These are phyloP conservation scores for Calonectria crousiana DNA, from an alignment of 2,329 filamentous ascomycete genomes.

Conservation along the genomic window DNA sequence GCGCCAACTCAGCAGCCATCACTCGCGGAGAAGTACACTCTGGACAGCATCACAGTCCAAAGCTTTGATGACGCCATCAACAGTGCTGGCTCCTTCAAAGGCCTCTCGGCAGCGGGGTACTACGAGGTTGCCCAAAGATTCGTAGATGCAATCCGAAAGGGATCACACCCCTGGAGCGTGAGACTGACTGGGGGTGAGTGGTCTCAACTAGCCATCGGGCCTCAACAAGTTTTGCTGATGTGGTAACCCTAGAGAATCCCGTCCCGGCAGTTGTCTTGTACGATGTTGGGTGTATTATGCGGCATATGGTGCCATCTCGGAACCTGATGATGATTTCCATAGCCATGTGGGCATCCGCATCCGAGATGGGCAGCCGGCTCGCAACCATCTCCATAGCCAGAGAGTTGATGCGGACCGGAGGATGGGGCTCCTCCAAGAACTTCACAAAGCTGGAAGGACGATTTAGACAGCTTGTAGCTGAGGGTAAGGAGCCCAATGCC, in stretches of 20 bases:
- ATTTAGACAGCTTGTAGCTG: constrained; percentile 47
- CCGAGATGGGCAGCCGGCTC: constrained; percentile 44
- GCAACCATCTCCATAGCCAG: constrained; percentile 48
- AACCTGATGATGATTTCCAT: constrained; percentile 33
- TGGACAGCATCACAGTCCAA: constrained; percentile 38
- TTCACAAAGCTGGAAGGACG: constrained; percentile 40
- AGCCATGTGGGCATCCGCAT: constrained; percentile 48
- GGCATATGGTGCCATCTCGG: constrained; percentile 21
- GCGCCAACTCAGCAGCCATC: constrained; percentile 22
- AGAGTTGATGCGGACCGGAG: constrained; percentile 33
- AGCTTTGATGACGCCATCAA: constrained; percentile 37
- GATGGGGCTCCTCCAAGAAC: constrained; percentile 35
- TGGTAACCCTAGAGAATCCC: constrained; percentile 27
- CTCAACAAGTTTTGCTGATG: constrained; percentile 16
- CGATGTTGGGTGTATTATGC: constrained; percentile 46
- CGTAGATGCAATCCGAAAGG: constrained; percentile 34
- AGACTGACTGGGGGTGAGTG: constrained; percentile 41
- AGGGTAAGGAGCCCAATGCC: constrained; percentile 50
- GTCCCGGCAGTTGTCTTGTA: constrained; percentile 40
- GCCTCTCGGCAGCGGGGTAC: constrained; percentile 40
- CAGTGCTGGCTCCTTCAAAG: constrained; percentile 29
- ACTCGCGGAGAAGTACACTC: constrained; percentile 31
- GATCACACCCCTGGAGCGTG: constrained; percentile 35
- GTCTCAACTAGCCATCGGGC: background rate
- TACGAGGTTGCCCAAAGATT: constrained; percentile 40